A percentile compares a stretch with the other conserved stretches of the same genome.
These are phyloP conservation scores for Stephania yunnanensis DNA, from an alignment of 164 flowering plant species.

Conservation along the genomic window DNA sequence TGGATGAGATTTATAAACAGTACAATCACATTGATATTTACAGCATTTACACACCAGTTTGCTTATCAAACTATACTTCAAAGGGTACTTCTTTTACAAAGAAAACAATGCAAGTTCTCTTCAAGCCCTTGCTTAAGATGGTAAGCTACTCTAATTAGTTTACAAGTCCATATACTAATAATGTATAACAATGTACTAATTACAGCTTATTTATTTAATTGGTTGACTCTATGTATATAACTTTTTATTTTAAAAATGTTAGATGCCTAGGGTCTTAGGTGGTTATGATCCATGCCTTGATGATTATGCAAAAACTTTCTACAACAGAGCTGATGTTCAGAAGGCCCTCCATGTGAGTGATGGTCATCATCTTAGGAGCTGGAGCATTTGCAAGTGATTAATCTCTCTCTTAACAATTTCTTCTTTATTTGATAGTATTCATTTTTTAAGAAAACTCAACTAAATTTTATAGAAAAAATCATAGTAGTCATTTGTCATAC, in stretches of 20 bases:
- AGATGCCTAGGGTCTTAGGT: slow-evolving; percentile 78
- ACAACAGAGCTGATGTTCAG: slow-evolving; percentile 77
- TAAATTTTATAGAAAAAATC: too few relatives aligned
- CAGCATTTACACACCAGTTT: slow-evolving; percentile 74
- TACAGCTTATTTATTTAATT: not conserved
- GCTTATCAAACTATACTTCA: slow-evolving; percentile 24
- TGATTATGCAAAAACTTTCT: slow-evolving; percentile 52
- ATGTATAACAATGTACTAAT: not conserved
- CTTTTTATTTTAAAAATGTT: not conserved
- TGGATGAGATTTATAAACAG: slow-evolving; percentile 56
- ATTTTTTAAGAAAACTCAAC: too few relatives aligned
- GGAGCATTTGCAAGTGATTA: slow-evolving; percentile 94
- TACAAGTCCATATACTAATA: not conserved
- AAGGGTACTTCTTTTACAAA: slow-evolving; percentile 14
- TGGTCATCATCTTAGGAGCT: slow-evolving; percentile 48
- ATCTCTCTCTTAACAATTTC: not conserved
- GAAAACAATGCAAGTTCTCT: slow-evolving; percentile 21
- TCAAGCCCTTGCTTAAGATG: slow-evolving; percentile 40
- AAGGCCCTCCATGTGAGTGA: slow-evolving; percentile 81
- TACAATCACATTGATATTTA: slow-evolving; percentile 79
- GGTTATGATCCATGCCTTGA: slow-evolving; percentile 92
- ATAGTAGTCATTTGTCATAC: too few relatives aligned
- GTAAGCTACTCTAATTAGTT: slow-evolving; percentile 23
- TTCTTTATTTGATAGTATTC: not conserved
- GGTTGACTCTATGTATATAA: not conserved